phyloP scores from a whole-genome alignment of 2,329 filamentous ascomycete genomes.

The Pestalotiopsis fici region DNA sequence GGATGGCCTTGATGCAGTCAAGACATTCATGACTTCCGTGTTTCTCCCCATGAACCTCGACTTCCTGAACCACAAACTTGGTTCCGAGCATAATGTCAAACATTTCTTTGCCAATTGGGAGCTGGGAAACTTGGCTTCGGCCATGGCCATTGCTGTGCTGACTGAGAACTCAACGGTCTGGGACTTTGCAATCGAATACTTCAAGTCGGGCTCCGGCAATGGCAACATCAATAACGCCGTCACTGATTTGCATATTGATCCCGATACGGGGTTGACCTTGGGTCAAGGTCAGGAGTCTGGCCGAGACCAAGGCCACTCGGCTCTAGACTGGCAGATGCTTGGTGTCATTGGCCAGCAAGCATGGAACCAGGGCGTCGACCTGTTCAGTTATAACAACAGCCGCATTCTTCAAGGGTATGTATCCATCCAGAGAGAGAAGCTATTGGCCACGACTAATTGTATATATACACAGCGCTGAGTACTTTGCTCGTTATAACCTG shows the following conservation, averaged over 20 bases:
- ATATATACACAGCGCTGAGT: constrained; percentile 16
- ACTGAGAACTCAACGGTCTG: constrained; percentile 2
- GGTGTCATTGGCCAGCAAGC: constrained; percentile 5
- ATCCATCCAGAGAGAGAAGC: not conserved
- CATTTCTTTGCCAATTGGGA: constrained; percentile 8
- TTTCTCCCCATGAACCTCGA: constrained; percentile 6
- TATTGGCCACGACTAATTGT: not conserved
- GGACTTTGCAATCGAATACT: constrained; percentile 5
- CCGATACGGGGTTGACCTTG: not conserved
- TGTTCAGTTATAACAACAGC: constrained; percentile 2
- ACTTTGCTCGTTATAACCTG: constrained; percentile 23
- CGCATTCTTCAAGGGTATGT: not conserved
- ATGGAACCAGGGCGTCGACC: constrained; percentile 1
- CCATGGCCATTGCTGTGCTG: constrained; percentile 4
- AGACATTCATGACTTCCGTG: not conserved
- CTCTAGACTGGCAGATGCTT: constrained; percentile 3
- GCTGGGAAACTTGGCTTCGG: constrained; percentile 2
- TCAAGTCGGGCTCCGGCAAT: not conserved
- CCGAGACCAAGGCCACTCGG: not conserved
- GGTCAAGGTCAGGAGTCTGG: constrained; percentile 5
- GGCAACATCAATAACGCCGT: constrained; percentile 6
- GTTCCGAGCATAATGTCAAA: constrained; percentile 3
- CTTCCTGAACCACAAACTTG: constrained; percentile 1
- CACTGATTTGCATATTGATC: not conserved
- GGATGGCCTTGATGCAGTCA: not conserved